Base-by-base conservation (phyloP, 192 early-diverging fungal genomes). In the Umbelopsis sp. region DNA sequence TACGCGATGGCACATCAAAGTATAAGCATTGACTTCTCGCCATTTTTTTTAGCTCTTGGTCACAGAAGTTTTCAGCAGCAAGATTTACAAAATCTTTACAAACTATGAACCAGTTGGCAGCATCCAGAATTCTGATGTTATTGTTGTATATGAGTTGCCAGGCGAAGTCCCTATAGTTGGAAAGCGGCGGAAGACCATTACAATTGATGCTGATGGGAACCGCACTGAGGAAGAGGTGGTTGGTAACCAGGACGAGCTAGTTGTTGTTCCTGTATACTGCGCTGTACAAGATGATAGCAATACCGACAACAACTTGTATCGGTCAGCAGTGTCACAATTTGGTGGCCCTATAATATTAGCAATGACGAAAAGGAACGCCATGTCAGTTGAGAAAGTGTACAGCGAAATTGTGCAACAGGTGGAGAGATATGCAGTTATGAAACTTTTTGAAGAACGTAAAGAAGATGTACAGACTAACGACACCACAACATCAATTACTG, bases 71-170 rank as follows among this genome's bases (percentile, higher is more conserved):
- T 90, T 78, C 30, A 58, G 71, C 13, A 20, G 78, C 66, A 85
- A 85, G 27, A 71, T 91, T 18, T 89, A 86, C 72, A 87, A 85
- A 68, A 55, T 89, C 0, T 83, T 85, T 47, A 65, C 83, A 7
- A 81, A 84, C 37, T 75, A 68, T 22, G 90, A 92, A 37, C 61
- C 74, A 9, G 74, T 82, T 4, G 65, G 80, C 15, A 73, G 68
- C 12, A 80, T 91, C 21, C 48, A 49, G 41, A 37, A n/a, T 4
- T 51, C 46, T 7, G 78, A 80, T 41, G 66, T n/a, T 16, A 73
- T 80, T 23, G 71, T 72, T 18, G 47, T 80, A 13, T 80, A 80
- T 37, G 68, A 80, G 47, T 49, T 80, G 3, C 78, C 78, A 41
- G 67, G 64, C 2, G 61, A 74, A 4, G 53, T 80, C 12, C 74